A percentile compares a stretch with the other conserved stretches of the same genome.
Conservation (phyloP, 1,284 basidiomycete species). For the Irpex sp. region DNA sequence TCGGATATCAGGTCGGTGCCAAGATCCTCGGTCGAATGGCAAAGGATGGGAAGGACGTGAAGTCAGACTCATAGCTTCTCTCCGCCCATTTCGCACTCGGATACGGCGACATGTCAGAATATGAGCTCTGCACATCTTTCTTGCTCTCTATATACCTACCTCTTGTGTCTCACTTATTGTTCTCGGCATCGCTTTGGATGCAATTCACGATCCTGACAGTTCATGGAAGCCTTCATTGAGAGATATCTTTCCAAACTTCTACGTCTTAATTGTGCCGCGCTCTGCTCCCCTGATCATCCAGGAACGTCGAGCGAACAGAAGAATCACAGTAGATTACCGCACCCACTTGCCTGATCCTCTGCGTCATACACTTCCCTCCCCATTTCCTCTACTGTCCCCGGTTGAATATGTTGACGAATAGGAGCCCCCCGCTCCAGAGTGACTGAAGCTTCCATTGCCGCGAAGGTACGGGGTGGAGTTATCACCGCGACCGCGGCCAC, state of each 20-base stretch:
- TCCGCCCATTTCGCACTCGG: background rate
- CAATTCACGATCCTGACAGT: background rate
- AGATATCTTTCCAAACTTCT: background rate
- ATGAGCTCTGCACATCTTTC: background rate
- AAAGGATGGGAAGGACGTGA: slow-evolving; percentile 39
- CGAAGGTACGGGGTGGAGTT: background rate
- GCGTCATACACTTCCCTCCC: background rate
- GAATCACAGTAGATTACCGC: background rate
- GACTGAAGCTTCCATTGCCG: background rate
- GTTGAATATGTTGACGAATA: background rate
- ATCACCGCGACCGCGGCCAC: background rate
- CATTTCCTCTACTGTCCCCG: background rate
- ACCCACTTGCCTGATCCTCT: background rate
- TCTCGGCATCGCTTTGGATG: background rate
- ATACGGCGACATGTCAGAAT: background rate
- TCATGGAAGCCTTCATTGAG: background rate
- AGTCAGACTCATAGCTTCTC: slow-evolving; percentile 19
- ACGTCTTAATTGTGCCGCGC: background rate
- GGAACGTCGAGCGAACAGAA: background rate
- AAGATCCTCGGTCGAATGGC: slow-evolving; percentile 72
- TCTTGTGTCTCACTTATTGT: background rate
- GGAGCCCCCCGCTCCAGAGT: background rate
- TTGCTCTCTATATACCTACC: background rate
- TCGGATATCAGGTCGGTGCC: slow-evolving; percentile 59
- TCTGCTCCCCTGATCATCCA: slow-evolving; percentile 18